phyloP scores from a whole-genome alignment of 108 stramenopile species.

The Schizochytrium sp. region DNA sequence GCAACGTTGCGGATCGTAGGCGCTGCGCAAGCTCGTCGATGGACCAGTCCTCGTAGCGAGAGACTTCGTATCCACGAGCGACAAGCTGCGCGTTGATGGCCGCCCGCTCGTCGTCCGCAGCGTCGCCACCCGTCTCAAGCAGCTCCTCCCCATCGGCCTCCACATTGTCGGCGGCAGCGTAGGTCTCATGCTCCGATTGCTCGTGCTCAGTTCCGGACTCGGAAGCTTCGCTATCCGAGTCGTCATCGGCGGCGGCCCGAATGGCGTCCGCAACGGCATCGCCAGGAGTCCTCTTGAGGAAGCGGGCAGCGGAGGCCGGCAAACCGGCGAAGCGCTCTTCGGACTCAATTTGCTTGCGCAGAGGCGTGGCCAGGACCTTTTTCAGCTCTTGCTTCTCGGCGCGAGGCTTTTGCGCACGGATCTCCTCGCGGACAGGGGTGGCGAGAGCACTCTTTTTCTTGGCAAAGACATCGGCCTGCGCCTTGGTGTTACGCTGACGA shows the following conservation, averaged over 20 bases:
- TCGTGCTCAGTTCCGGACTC: neutral
- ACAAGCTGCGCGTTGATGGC: neutral
- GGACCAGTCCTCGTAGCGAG: neutral
- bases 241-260: neutral
- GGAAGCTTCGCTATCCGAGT: neutral
- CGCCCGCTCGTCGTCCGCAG: neutral
- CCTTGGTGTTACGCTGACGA: neutral
- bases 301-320: neutral
- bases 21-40: neutral
- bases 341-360: neutral
- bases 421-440: neutral
- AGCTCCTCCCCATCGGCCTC: neutral
- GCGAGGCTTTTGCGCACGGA: neutral
- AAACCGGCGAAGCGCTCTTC: neutral
- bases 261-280: neutral
- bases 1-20: neutral
- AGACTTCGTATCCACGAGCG: neutral
- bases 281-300: neutral
- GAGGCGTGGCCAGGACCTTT: neutral
- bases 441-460: neutral
- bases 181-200: neutral
- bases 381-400: neutral
- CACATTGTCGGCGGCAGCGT: neutral
- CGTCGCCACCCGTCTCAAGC: neutral
- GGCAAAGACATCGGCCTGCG: neutral